Conservation (phyloP, 352 stramenopile species). For the Phytophthora sp. region DNA sequence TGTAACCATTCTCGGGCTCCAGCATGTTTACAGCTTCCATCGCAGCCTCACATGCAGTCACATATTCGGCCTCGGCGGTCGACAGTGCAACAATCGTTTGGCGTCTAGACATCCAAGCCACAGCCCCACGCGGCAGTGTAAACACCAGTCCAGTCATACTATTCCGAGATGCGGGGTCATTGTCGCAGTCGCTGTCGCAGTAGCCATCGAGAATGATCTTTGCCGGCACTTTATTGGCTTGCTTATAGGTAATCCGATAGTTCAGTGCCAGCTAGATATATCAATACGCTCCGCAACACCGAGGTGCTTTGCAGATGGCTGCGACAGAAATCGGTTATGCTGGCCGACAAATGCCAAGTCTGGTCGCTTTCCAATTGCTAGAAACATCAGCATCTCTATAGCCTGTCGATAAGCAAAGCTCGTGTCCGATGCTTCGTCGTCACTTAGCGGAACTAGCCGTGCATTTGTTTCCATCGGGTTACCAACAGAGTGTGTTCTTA, state of each 20-base stretch:
- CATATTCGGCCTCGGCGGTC: slow-evolving; percentile 11
- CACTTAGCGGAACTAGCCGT: no score
- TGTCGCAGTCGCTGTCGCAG: slow-evolving; percentile 12
- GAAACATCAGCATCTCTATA: no score
- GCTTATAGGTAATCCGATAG: slow-evolving; percentile 10
- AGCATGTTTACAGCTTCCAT: not conserved
- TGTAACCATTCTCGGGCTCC: no score
- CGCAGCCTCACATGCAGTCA: slow-evolving; percentile 9
- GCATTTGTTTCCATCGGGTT: no score
- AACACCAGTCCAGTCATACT: slow-evolving; percentile 8
- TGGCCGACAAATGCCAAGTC: slow-evolving; percentile 17
- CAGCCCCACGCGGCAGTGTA: not conserved
- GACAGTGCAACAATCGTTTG: slow-evolving; percentile 6
- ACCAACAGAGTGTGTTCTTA: no score
- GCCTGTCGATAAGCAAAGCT: no score
- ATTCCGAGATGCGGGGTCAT: not conserved
- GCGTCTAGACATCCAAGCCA: not conserved
- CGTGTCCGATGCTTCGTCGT: no score
- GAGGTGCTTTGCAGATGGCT: not conserved
- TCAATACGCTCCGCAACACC: not conserved
- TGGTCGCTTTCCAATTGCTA: slow-evolving; percentile 7
- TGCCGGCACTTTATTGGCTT: not conserved
- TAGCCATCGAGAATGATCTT: not conserved
- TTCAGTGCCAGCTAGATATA: no score
- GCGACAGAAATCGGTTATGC: slow-evolving; percentile 6